Evolutionary conservation across 352 stramenopile genomes (phyloP), one percentile per base, ranked within the genome.

Genomic region (Phytopythium mirpurense): DNA sequence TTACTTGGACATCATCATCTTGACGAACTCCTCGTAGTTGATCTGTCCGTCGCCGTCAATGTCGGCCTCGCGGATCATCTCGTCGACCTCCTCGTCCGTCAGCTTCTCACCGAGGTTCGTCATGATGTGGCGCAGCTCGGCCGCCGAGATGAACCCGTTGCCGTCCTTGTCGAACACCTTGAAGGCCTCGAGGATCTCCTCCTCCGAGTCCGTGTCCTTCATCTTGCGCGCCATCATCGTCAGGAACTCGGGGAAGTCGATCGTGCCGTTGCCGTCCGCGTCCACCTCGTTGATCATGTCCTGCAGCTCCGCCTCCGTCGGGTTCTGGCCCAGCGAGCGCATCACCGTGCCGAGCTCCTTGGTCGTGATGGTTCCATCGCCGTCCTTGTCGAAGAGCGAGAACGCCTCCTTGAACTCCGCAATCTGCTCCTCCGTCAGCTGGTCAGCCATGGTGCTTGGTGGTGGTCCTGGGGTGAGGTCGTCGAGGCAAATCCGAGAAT

Each of bases 381-480:
- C 90, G 74, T 99, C 96, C 91, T 98, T 98, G 79, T 99, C 96
- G 70, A 99, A 99, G 43, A 99, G 89, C 67, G 94, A 98, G 87
- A 99, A 99, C 19, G 97, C 97, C 83, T 99, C 97, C 93, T 99
- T 99, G 89, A 99, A 99, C 90, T 99, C 97, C 40, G 96, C 96
- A 82, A 99, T 99, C 81, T 99, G 96, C 72, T 95, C 82, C 72
- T 93, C 82, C n/a, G 86, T 96, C 44, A 96, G 65, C 62, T 95
- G 85, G 73, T 95, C 84, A 70, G 84, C 82, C 84, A 94, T 94
- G 49, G 74, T 67, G 57, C 44, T 67, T 36, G 37, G 54, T 64
- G 55, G 47, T 56, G 59, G 56, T 58, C 19, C 19, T 35, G 47
- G 47, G 57, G 73, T 79, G 69, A 44, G 67, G 10, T 19, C 37